Base-by-base conservation (phyloP, 768 basidiomycete species). In the Leccinum fibrillosum region DNA sequence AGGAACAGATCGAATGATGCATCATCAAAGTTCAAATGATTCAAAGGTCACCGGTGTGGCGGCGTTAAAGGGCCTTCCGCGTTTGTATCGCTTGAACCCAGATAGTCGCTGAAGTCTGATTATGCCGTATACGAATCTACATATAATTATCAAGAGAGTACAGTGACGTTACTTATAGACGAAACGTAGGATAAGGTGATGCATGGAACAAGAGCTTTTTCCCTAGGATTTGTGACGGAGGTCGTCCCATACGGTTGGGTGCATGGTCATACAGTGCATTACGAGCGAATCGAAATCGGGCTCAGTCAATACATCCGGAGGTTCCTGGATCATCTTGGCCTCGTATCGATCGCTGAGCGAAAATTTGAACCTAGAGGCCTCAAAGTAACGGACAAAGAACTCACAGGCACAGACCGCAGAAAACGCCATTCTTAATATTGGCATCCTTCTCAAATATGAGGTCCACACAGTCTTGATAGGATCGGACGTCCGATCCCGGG, bases 381-480 rank as follows among this genome's bases (percentile, higher is more conserved):
- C 30, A 21, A 4, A 10, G n/a, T 12, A 12, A 54, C 7, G 37
- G 25, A 48, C 6, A 54, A 56, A 15, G 26, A 52, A 76, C 84
- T 69, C 54, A 84, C 86, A 72, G 62, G 79, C 86, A 87, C 35
- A 84, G 71, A 51, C 66, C 72, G 57, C 85, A 86, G 44, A 73
- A 74, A 12, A 65, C 53, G 12, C 69, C 72, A 45, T 68, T 44
- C 53, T 63, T 58, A 23, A 73, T 35, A 35, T 74, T 57, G 23
- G 71, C 72, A 34, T 75, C 72, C 53, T 59, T 59, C 52, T 70
- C 73, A 51, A 74, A 76, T 55, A 74, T 71, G 48, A 69, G 52
- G 42, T 68, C 50, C 23, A 84, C 77, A 25, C 84, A 72, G 11
- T 75, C 76, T 54, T 72, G 72, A 21, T 82, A 65, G 55, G 82